Percentiles rank a stretch among this genome's conserved stretches.
Conservation (phyloP, 768 basidiomycete species). For the Phlegmacium glaucopus region DNA sequence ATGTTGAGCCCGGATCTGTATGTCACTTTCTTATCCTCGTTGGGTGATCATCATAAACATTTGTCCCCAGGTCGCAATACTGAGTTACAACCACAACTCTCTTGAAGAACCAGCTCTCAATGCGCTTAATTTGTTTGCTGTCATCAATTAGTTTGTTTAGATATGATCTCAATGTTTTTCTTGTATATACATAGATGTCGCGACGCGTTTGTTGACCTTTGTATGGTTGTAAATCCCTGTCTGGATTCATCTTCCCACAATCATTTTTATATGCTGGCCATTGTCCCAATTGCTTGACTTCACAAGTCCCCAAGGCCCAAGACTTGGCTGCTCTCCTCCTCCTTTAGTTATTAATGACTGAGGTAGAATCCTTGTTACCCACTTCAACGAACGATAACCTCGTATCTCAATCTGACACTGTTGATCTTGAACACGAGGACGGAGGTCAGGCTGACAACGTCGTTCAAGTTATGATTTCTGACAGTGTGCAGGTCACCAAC, state of each 20-base stretch:
- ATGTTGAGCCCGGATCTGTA: constrained; percentile 83
- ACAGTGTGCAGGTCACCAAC: constrained; percentile 20
- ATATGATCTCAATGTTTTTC: too few relatives aligned
- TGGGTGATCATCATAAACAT: neutral
- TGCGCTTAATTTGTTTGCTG: constrained; percentile 61
- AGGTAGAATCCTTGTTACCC: constrained; percentile 18
- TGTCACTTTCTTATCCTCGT: constrained; percentile 16
- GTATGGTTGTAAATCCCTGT: constrained; percentile 9
- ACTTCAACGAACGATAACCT: constrained; percentile 14
- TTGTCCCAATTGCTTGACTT: constrained; percentile 5
- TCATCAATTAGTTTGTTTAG: constrained; percentile 9
- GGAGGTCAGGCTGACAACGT: constrained; percentile 17
- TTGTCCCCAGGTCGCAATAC: constrained; percentile 58
- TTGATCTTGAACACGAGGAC: constrained; percentile 22
- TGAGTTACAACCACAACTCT: constrained; percentile 81
- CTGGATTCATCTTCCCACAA: constrained; percentile 22
- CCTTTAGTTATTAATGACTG: constrained; percentile 24
- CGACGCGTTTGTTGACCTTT: constrained; percentile 32
- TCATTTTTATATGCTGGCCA: constrained; percentile 15
- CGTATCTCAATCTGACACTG: constrained; percentile 9
- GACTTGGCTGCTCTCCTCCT: constrained; percentile 6
- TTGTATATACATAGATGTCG: too few relatives aligned
- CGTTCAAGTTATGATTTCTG: constrained; percentile 2
- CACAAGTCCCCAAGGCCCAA: neutral
- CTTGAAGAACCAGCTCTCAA: constrained; percentile 76